Evolutionary conservation across 495 filamentous ascomycete species (phyloP).

Genomic region (Aspergillus steynii): DNA sequence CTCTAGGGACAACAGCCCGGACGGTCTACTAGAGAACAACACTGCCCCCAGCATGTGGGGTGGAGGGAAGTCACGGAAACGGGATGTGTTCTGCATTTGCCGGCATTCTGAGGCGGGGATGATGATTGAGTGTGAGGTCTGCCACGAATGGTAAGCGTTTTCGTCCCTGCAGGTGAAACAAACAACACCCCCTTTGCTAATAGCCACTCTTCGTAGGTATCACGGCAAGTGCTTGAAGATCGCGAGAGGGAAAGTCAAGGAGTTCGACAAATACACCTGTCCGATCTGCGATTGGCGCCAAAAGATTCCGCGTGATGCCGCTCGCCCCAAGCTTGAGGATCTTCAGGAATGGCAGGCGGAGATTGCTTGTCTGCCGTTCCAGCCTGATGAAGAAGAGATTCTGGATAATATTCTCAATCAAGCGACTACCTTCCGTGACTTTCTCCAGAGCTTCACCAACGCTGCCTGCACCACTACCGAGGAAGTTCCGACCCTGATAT

Average conservation of each 20-base stretch:
- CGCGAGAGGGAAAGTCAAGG: constrained; percentile 93
- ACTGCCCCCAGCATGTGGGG: constrained; percentile 40
- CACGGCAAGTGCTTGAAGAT: constrained; percentile 99
- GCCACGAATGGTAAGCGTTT: constrained; percentile 83
- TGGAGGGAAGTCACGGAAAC: constrained; percentile 49
- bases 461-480: constrained; percentile 75
- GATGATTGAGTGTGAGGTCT: constrained; percentile 99
- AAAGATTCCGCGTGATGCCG: constrained; percentile 97
- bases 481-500: constrained; percentile 88
- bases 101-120: constrained; percentile 89
- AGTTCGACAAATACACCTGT: constrained; percentile 97
- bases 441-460: constrained; percentile 78
- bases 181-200: background rate
- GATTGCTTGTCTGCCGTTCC: constrained; percentile 81
- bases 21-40: constrained; percentile 57
- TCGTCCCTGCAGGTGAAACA: background rate
- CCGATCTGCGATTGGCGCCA: constrained; percentile 97
- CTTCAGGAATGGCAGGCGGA: constrained; percentile 86
- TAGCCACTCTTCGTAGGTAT: constrained; percentile 58
- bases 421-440: constrained; percentile 80
- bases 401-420: constrained; percentile 81
- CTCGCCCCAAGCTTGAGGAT: constrained; percentile 93
- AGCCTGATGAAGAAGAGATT: constrained; percentile 89
- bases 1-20: constrained; percentile 80
- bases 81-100: constrained; percentile 98